phyloP scores from a whole-genome alignment of 306 rosid genomes.

The Cajanus cajan region DNA sequence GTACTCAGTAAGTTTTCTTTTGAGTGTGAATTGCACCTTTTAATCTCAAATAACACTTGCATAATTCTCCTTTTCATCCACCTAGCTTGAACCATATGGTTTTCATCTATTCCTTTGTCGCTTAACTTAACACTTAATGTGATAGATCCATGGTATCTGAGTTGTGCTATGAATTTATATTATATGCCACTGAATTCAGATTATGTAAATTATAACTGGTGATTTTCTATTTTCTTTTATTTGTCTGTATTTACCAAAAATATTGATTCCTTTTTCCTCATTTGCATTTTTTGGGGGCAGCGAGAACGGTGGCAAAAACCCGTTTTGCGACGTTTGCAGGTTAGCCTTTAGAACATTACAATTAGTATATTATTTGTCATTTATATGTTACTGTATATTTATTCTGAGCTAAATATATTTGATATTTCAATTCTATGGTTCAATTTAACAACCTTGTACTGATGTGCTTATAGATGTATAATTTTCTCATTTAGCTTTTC shows the following conservation, averaged over 20 bases:
- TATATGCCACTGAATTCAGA: neutral
- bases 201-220: neutral
- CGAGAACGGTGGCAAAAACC: slow-evolving; percentile 50
- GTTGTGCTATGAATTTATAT: neutral
- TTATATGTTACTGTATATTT: neutral
- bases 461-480: neutral
- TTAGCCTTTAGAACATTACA: slow-evolving; percentile 21
- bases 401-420: neutral
- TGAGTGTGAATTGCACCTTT: neutral
- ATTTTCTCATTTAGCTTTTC: neutral
- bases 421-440: neutral
- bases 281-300: slow-evolving; percentile 29
- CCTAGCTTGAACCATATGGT: neutral
- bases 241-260: neutral
- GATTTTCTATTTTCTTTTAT: neutral
- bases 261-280: slow-evolving; percentile 11
- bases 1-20: neutral
- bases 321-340: slow-evolving; percentile 50
- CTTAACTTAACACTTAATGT: too few species aligned
- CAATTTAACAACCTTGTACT: neutral
- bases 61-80: slow-evolving; percentile 1
- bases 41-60: neutral
- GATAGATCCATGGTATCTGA: neutral
- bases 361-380: neutral
- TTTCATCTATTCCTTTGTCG: neutral